A percentile compares a stretch with the other conserved stretches of the same genome.
Evolutionary conservation across 345 rosid genomes (phyloP).

Genomic region (Hevea brasiliensis): DNA sequence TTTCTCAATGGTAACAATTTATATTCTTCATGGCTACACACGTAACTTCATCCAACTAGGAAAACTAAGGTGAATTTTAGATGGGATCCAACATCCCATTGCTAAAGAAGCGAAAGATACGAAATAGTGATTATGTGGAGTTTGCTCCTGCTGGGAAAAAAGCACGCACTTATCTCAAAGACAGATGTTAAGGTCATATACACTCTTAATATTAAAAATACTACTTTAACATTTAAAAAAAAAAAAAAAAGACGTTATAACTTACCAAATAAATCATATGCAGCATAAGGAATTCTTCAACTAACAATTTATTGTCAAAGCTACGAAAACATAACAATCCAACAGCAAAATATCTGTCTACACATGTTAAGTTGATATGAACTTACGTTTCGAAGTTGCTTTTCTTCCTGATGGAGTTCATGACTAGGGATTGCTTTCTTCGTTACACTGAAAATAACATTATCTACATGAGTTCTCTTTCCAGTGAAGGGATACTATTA

Average conservation of each 20-base stretch:
- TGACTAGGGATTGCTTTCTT: slow-evolving; percentile 32
- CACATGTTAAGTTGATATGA: neutral
- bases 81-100: neutral
- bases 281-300: neutral
- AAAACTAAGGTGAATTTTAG: neutral
- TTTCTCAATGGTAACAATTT: neutral
- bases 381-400: slow-evolving; percentile 70
- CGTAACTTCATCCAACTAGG: neutral
- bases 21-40: neutral
- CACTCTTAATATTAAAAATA: neutral
- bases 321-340: too few relatives aligned
- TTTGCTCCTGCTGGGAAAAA: neutral
- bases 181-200: neutral
- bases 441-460: slow-evolving; percentile 45
- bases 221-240: neutral
- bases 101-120: neutral
- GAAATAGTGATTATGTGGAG: neutral
- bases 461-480: slow-evolving; percentile 23
- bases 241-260: neutral
- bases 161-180: neutral
- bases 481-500: neutral
- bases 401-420: slow-evolving; percentile 47
- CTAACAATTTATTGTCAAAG: neutral
- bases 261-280: neutral
- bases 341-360: neutral